phyloP scores from a whole-genome alignment of 2,329 filamentous ascomycete species.

The Neonectria ditissima region DNA sequence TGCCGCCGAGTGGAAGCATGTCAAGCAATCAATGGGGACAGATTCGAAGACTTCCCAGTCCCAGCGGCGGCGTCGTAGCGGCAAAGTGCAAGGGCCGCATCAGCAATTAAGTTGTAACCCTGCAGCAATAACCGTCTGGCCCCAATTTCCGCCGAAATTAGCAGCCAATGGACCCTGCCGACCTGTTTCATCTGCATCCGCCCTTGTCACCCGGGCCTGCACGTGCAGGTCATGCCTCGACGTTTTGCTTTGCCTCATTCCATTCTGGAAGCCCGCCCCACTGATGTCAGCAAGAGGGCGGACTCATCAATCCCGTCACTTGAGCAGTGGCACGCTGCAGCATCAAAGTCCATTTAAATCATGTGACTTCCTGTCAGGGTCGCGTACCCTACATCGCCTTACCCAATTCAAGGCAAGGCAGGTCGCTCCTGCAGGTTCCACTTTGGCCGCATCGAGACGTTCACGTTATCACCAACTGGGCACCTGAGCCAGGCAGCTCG shows the following conservation, averaged over 20 bases:
- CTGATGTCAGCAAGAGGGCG: neutral
- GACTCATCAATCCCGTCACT: neutral
- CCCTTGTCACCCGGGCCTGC: slow-evolving; percentile 16
- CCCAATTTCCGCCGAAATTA: slow-evolving; percentile 46
- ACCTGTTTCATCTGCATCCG: slow-evolving; percentile 34
- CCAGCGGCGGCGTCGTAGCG: neutral
- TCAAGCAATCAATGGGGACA: slow-evolving; percentile 2
- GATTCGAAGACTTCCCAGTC: neutral
- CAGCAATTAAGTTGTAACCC: slow-evolving; percentile 35
- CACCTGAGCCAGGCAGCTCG: slow-evolving; percentile 9
- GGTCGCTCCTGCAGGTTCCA: neutral
- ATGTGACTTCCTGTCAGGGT: slow-evolving; percentile 50
- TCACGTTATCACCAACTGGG: slow-evolving; percentile 7
- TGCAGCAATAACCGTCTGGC: slow-evolving; percentile 26
- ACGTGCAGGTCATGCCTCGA: slow-evolving; percentile 10
- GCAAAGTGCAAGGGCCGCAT: slow-evolving; percentile 18
- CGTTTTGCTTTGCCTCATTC: slow-evolving; percentile 16
- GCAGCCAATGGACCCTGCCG: slow-evolving; percentile 36
- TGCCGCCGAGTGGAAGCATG: slow-evolving; percentile 2
- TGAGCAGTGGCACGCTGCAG: neutral
- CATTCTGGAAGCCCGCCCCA: neutral
- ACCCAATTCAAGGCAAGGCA: too few species aligned
- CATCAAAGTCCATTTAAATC: slow-evolving; percentile 20
- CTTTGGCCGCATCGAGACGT: slow-evolving; percentile 14
- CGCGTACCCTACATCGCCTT: slow-evolving; percentile 40